Percentiles rank a stretch among this genome's conserved stretches.
Evolutionary conservation across 2,329 filamentous ascomycete genomes (phyloP).

Genomic region (Talaromyces amestolkiae): DNA sequence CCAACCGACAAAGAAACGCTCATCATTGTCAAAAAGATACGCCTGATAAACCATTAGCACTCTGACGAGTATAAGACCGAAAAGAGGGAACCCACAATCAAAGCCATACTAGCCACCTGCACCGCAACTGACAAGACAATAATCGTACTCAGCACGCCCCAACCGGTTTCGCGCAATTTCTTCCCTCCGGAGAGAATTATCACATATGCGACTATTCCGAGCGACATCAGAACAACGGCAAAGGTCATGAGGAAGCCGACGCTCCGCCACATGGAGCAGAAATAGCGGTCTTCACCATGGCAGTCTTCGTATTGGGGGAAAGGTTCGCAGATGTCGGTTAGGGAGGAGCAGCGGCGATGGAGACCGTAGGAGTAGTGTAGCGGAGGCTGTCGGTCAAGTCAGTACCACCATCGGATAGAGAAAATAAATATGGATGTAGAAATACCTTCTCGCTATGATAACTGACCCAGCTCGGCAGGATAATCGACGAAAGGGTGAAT

Average conservation of each 20-base stretch:
- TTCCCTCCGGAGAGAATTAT: conserved; percentile 77
- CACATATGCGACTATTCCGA: conserved; percentile 73
- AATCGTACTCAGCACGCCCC: conserved; percentile 70
- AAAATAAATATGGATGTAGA: background rate
- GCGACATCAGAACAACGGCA: conserved; percentile 75
- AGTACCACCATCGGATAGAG: background rate
- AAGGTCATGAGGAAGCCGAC: conserved; percentile 87
- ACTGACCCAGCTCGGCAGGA: conserved; percentile 49
- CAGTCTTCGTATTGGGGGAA: conserved; percentile 71
- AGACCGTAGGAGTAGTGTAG: conserved; percentile 71
- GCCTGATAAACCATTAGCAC: conserved; percentile 53
- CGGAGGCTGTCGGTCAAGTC: conserved; percentile 38
- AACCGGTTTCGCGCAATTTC: conserved; percentile 75
- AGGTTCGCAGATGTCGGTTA: conserved; percentile 52
- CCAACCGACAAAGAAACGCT: conserved; percentile 81
- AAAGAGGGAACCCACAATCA: conserved; percentile 66
- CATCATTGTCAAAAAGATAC: conserved; percentile 78
- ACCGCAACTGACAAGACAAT: conserved; percentile 64
- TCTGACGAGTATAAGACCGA: background rate
- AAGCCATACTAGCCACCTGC: conserved; percentile 72
- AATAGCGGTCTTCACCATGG: conserved; percentile 64
- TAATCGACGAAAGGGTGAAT: conserved; percentile 47
- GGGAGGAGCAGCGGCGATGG: conserved; percentile 73
- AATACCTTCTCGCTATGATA: conserved; percentile 46
- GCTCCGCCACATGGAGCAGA: conserved; percentile 89